phyloP scores from a whole-genome alignment of 192 early-diverging fungal genomes.

The Backusella liffmaniae region DNA sequence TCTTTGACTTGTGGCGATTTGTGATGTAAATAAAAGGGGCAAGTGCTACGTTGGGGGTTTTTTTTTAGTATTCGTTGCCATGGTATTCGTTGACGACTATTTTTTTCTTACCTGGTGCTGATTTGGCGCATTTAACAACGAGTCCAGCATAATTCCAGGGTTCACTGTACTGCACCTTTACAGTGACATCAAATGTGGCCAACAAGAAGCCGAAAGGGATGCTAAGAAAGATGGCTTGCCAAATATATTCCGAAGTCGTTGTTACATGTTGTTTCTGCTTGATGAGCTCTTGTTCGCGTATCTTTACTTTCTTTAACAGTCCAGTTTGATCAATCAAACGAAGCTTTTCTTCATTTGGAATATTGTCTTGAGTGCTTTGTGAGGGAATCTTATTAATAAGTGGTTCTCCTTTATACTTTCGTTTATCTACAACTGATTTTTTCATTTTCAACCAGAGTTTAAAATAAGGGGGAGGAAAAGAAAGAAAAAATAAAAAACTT shows the following conservation, averaged over 20 bases:
- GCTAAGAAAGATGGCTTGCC: conserved; percentile 35
- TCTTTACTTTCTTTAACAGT: conserved; percentile 28
- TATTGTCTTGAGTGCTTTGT: neutral
- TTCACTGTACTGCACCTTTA: conserved; percentile 36
- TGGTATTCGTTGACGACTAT: neutral
- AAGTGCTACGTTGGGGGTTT: conserved; percentile 36
- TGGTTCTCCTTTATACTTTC: conserved; percentile 12
- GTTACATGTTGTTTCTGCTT: neutral
- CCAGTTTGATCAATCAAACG: conserved; percentile 37
- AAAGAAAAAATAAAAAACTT: neutral
- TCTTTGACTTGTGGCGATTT: conserved; percentile 48
- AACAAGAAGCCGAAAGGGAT: conserved; percentile 37
- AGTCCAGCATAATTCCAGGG: conserved; percentile 27
- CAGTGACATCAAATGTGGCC: conserved; percentile 37
- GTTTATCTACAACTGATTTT: conserved; percentile 15
- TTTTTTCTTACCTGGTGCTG: conserved; percentile 32
- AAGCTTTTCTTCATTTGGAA: conserved; percentile 26
- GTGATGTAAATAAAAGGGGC: conserved; percentile 61
- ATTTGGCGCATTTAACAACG: conserved; percentile 2
- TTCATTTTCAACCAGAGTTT: conserved; percentile 9
- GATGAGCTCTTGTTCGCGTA: conserved; percentile 16
- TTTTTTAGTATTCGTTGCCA: too few relatives aligned
- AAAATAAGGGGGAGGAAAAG: neutral
- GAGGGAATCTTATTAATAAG: conserved; percentile 23
- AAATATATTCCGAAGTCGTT: conserved; percentile 23